phyloP scores from a whole-genome alignment of 2,329 filamentous ascomycete species.

The Escovopsis sp. region DNA sequence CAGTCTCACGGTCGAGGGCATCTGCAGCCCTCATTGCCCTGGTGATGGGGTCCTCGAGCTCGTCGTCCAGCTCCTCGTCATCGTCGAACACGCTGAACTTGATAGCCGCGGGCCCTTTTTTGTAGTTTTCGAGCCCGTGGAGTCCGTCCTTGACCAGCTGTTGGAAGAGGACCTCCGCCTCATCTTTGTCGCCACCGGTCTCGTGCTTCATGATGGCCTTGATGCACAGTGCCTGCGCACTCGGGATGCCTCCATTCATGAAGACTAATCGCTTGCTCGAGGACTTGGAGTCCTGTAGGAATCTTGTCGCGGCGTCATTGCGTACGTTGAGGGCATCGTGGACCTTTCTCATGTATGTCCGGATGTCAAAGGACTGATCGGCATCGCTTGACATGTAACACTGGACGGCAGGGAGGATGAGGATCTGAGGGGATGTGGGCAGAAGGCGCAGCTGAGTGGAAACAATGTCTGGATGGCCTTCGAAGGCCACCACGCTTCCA shows the following conservation, averaged over 20 bases:
- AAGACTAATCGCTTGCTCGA: constrained; percentile 41
- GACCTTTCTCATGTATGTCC: constrained; percentile 29
- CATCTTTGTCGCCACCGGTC: constrained; percentile 31
- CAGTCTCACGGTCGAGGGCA: constrained; percentile 39
- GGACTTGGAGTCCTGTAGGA: constrained; percentile 30
- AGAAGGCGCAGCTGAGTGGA: constrained; percentile 45
- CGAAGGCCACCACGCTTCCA: constrained; percentile 44
- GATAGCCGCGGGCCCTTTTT: constrained; percentile 9
- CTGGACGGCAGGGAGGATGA: constrained; percentile 38
- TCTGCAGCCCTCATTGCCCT: constrained; percentile 45
- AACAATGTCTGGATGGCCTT: constrained; percentile 38
- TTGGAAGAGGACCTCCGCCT: constrained; percentile 36
- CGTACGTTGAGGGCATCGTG: constrained; percentile 35
- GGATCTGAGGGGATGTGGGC: constrained; percentile 40
- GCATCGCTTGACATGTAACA: constrained; percentile 25
- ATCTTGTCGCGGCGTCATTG: constrained; percentile 31
- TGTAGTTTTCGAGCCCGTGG: constrained; percentile 17
- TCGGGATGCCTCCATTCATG: constrained; percentile 41
- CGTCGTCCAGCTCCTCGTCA: constrained; percentile 7
- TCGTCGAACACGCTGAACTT: constrained; percentile 3
- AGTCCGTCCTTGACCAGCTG: constrained; percentile 35
- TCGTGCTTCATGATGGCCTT: constrained; percentile 35
- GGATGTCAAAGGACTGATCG: constrained; percentile 15
- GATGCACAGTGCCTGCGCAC: constrained; percentile 39
- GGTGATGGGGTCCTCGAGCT: constrained; percentile 32